These are phyloP conservation scores for Allantophomopsis lycopodina DNA, from an alignment of 2,329 filamentous ascomycete genomes.

Conservation along the genomic window DNA sequence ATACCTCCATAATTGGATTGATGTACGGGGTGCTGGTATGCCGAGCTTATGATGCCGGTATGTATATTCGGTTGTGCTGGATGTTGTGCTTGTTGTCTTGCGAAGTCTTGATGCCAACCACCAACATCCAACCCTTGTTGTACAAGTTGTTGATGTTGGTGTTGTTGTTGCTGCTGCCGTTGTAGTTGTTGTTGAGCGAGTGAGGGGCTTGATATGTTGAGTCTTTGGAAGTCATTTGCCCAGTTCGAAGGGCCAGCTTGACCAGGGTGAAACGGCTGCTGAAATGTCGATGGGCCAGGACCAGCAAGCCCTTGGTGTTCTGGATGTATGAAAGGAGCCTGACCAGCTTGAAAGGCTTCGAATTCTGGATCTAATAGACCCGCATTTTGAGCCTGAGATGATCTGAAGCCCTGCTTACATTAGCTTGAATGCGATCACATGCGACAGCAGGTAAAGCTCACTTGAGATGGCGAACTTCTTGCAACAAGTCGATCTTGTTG, in stretches of 20 bases:
- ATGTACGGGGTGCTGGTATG: conserved; percentile 1
- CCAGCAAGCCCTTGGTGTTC: conserved; percentile 10
- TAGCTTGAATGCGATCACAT: not conserved
- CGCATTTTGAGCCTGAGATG: conserved; percentile 33
- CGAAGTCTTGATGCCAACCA: conserved; percentile 47
- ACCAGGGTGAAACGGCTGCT: conserved; percentile 1
- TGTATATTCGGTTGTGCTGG: conserved; percentile 7
- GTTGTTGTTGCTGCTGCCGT: no score
- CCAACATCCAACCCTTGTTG: conserved; percentile 9
- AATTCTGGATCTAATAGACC: conserved; percentile 52
- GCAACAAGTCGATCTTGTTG: conserved; percentile 54
- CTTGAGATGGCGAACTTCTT: conserved; percentile 38
- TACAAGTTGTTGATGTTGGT: conserved; percentile 16
- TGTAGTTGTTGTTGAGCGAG: no score
- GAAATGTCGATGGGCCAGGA: not conserved
- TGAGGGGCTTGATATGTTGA: conserved; percentile 24
- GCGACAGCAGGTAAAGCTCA: conserved; percentile 17
- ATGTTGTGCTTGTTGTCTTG: conserved; percentile 17
- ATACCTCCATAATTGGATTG: conserved; percentile 1
- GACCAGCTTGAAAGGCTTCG: conserved; percentile 50
- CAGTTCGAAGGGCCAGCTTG: conserved; percentile 12
- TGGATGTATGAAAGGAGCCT: conserved; percentile 12
- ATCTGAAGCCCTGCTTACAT: conserved; percentile 44
- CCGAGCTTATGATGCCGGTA: conserved; percentile 3
- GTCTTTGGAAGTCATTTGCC: conserved; percentile 30